Evolutionary conservation across 768 basidiomycete genomes (phyloP), one percentile per base, ranked within the genome.

Genomic region (Mycena rebaudengoi): DNA sequence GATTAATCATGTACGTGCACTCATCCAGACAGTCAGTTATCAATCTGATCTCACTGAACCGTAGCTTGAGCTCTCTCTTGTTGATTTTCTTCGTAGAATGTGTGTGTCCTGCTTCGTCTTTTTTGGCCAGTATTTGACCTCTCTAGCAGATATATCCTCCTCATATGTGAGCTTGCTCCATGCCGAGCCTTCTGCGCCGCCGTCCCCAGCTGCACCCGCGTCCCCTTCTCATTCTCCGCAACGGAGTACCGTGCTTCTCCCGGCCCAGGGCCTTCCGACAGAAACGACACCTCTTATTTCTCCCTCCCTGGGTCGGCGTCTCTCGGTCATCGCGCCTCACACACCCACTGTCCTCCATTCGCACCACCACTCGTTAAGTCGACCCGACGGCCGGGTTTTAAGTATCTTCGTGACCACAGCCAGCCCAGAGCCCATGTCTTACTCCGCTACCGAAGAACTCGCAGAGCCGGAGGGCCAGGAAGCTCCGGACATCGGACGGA

Each of bases 31-130:
- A 57, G 23, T 52, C 13, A n/a, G 21, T 28, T 35, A 1, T 16
- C 60, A 16, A n/a, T n/a, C 11, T 57, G 65, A 51, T 66, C 40
- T 13, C 1, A 39, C 28, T n/a, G 35, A 56, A 8, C 7, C 29
- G 48, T 12, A 92, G 91, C 12, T 73, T 94, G 16, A 76, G 75
- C 25, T 91, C 92, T 0, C 72, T 95, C 13, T 75, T 94, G 43
- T 66, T 80, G 12, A 95, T 95, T 35, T 95, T 95, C 73, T 74
- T 92, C 6, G 77, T 95, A 29, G 93, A 95, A 86, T 94, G 93
- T 90, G 72, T 35, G 90, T 79, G 11, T 1, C 62, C 29, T 26
- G 48, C 51, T 11, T 6, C 49, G 28, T 33, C 30, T n/a, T 32
- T 57, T 14, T 28, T 32, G 14, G 51, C 45, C 65, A 30, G 60